These are phyloP conservation scores for Stachybotrys echinatus DNA, from an alignment of 2,329 filamentous ascomycete species.

Conservation along the genomic window DNA sequence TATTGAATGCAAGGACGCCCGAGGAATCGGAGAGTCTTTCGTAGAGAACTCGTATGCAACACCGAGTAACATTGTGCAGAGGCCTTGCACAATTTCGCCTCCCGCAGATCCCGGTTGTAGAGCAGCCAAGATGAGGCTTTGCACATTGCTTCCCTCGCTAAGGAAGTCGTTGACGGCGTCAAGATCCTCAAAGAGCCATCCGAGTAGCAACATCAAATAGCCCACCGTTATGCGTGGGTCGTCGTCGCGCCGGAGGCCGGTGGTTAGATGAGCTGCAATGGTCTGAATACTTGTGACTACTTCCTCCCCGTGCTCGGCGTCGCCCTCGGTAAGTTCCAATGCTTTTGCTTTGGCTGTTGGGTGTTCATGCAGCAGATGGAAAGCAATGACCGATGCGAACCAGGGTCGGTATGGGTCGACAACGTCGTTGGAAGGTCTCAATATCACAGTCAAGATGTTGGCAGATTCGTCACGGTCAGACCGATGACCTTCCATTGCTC, in stretches of 20 bases:
- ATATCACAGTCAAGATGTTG: conserved; percentile 80
- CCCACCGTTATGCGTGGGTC: conserved; percentile 77
- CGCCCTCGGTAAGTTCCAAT: conserved; percentile 81
- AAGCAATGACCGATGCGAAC: conserved; percentile 82
- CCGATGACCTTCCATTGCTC: conserved; percentile 83
- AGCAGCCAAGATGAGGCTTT: conserved; percentile 73
- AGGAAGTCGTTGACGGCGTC: conserved; percentile 91
- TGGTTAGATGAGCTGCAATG: conserved; percentile 79
- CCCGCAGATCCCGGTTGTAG: conserved; percentile 52
- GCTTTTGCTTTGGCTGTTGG: conserved; percentile 71
- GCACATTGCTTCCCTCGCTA: conserved; percentile 86
- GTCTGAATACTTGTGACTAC: conserved; percentile 91
- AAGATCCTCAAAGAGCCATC: conserved; percentile 89
- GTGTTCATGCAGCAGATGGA: conserved; percentile 81
- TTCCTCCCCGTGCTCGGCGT: conserved; percentile 85
- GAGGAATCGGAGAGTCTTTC: conserved; percentile 87
- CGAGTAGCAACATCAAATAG: conserved; percentile 82
- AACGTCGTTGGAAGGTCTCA: conserved; percentile 59
- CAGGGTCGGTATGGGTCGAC: conserved; percentile 82
- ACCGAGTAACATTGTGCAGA: conserved; percentile 80
- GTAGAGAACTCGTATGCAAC: conserved; percentile 96
- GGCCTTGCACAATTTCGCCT: conserved; percentile 67
- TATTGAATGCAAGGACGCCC: conserved; percentile 74
- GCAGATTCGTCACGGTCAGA: conserved; percentile 75
- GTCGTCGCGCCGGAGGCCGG: conserved; percentile 67